Evolutionary conservation across 495 filamentous ascomycete genomes (phyloP).

Genomic region (Penicillium dipodomyicola): DNA sequence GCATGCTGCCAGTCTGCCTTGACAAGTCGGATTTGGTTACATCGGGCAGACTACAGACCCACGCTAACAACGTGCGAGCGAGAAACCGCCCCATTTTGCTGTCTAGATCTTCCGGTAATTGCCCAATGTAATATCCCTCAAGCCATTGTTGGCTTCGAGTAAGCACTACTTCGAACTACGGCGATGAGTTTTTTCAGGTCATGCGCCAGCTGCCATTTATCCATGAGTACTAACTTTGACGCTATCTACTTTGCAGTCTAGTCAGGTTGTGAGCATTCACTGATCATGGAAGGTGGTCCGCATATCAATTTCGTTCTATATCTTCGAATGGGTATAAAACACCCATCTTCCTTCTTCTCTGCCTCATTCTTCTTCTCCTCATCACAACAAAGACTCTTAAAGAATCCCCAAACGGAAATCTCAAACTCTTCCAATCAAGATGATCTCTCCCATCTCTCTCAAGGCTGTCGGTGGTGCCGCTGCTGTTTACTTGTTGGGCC

Average conservation of each 20-base stretch:
- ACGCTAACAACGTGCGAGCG: neutral
- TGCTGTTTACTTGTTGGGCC: neutral
- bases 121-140: neutral
- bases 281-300: neutral
- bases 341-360: neutral
- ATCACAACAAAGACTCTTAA: neutral
- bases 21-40: neutral
- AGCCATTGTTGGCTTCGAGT: neutral
- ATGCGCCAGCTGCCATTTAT: neutral
- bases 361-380: neutral
- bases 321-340: neutral
- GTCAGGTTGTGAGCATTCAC: neutral
- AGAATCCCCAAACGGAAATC: neutral
- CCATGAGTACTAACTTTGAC: neutral
- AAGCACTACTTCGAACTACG: neutral
- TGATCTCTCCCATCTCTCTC: slow-evolving; percentile 2
- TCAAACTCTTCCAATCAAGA: neutral
- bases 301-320: neutral
- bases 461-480: slow-evolving; percentile 1
- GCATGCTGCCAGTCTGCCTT: neutral
- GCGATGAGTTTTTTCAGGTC: neutral
- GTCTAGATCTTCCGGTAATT: neutral
- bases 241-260: neutral
- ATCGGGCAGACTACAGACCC: neutral
- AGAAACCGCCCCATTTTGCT: neutral